These are phyloP conservation scores for Candida anglica DNA, from an alignment of 805 yeast genomes.

Conservation along the genomic window DNA sequence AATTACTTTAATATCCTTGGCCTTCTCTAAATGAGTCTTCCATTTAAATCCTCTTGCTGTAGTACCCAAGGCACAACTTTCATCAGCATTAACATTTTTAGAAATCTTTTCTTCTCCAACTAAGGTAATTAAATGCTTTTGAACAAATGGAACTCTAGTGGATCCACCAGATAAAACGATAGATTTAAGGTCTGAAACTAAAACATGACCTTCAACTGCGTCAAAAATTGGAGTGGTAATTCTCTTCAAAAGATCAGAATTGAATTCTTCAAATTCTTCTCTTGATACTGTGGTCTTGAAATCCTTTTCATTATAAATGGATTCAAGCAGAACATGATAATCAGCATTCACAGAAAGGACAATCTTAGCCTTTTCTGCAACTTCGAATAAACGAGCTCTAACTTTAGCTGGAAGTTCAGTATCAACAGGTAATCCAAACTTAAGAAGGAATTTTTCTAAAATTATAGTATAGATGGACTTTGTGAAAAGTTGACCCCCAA, in stretches of 20 bases:
- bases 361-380: constrained; percentile 85
- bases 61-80: constrained; percentile 87
- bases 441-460: constrained; percentile 51
- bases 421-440: constrained; percentile 33
- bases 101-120: constrained; percentile 62
- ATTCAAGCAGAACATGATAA: constrained; percentile 72
- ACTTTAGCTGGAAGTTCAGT: constrained; percentile 53
- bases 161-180: constrained; percentile 88
- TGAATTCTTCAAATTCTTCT: constrained; percentile 69
- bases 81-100: constrained; percentile 92
- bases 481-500: constrained; percentile 80
- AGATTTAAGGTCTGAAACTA: constrained; percentile 46
- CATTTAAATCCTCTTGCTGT: constrained; percentile 74
- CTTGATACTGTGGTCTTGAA: constrained; percentile 66
- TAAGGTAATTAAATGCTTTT: constrained; percentile 50
- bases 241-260: constrained; percentile 41
- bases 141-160: constrained; percentile 84
- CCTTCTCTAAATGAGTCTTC: constrained; percentile 62
- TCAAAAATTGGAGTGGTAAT: constrained; percentile 52
- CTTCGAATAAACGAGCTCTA: constrained; percentile 64
- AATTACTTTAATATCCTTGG: constrained; percentile 52
- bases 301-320: constrained; percentile 69
- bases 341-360: constrained; percentile 87
- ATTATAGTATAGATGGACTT: constrained; percentile 58
- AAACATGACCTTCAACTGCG: constrained; percentile 28